These are phyloP conservation scores for Filobasidium floriforme DNA, from an alignment of 768 basidiomycete genomes.

Conservation along the genomic window DNA sequence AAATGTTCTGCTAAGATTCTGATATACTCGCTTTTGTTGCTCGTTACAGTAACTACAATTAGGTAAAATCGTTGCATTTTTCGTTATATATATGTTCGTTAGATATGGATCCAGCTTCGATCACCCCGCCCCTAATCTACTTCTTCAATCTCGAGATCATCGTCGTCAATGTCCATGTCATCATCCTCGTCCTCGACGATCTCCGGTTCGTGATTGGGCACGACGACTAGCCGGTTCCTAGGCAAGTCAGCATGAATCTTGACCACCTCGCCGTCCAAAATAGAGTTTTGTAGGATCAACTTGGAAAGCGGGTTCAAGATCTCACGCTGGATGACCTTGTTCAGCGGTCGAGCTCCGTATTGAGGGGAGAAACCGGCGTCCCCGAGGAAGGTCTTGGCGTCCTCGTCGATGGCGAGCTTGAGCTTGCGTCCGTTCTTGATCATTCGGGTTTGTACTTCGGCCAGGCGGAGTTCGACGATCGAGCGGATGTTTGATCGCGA, in stretches of 20 bases:
- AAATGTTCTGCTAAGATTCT: too few species aligned
- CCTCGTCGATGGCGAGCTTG: constrained; percentile 64
- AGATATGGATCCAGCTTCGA: background rate
- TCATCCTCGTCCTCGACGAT: constrained; percentile 39
- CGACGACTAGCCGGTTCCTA: constrained; percentile 65
- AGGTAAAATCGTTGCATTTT: too few species aligned
- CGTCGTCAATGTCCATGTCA: constrained; percentile 29
- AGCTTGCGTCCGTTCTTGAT: constrained; percentile 64
- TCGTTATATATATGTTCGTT: too few species aligned
- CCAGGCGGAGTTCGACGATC: constrained; percentile 81
- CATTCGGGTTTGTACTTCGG: constrained; percentile 76
- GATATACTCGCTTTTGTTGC: too few species aligned
- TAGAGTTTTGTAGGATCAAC: constrained; percentile 70
- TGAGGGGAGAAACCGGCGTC: constrained; percentile 38
- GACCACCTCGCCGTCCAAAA: constrained; percentile 73
- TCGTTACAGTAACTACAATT: too few species aligned
- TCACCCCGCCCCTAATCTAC: constrained; percentile 49
- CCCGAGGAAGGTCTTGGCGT: constrained; percentile 54
- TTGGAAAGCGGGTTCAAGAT: constrained; percentile 83
- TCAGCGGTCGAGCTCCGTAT: constrained; percentile 88
- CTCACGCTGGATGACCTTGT: constrained; percentile 83
- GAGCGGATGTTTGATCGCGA: constrained; percentile 65
- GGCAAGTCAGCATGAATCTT: constrained; percentile 70
- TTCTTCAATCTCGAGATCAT: constrained; percentile 54
- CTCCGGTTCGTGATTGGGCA: constrained; percentile 70